Conservation (phyloP, 2,329 filamentous ascomycete genomes). For the Trichoderma sp. region DNA sequence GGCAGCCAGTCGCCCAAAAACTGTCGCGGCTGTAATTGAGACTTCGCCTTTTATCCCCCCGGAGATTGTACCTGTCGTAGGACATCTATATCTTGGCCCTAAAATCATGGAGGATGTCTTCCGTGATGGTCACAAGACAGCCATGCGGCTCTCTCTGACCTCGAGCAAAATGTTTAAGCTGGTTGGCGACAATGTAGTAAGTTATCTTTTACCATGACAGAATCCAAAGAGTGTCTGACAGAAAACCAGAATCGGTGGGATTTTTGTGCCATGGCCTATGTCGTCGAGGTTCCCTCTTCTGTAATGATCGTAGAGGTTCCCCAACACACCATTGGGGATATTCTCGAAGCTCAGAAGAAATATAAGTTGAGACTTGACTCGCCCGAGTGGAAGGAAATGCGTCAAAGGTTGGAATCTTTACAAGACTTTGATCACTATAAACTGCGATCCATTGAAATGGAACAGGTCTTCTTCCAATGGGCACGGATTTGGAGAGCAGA, state of each 20-base stretch:
- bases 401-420: neutral
- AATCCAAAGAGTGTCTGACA: neutral
- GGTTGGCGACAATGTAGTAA: constrained; percentile 28
- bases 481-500: neutral
- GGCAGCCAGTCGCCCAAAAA: neutral
- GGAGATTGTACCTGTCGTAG: neutral
- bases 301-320: constrained; percentile 31
- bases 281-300: constrained; percentile 22
- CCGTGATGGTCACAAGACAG: constrained; percentile 26
- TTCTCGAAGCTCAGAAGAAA: constrained; percentile 8
- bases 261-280: constrained; percentile 24
- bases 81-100: constrained; percentile 23
- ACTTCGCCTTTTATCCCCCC: neutral
- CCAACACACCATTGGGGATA: constrained; percentile 27
- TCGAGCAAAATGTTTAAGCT: constrained; percentile 27
- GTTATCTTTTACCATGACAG: neutral
- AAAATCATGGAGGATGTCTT: constrained; percentile 24
- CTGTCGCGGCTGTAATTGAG: neutral
- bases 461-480: neutral
- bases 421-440: neutral
- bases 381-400: neutral
- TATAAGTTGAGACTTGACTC: constrained; percentile 18
- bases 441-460: neutral
- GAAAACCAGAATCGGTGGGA: constrained; percentile 31
- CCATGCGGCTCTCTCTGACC: constrained; percentile 26